phyloP scores from a whole-genome alignment of 441 rosid genomes.

The Lepidium campestre region DNA sequence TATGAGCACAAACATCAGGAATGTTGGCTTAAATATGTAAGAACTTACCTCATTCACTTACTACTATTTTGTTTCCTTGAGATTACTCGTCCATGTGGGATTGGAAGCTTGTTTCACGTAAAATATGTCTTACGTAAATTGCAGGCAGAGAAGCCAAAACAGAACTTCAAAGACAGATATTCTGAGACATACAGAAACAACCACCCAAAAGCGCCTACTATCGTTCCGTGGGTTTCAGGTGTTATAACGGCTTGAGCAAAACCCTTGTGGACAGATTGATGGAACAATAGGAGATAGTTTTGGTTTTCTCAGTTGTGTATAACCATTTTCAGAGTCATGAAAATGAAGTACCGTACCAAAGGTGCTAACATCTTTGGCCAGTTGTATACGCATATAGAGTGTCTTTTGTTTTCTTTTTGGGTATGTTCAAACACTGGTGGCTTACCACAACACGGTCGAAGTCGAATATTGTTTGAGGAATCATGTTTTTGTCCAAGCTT shows the following conservation, averaged over 20 bases:
- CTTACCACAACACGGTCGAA: constrained; percentile 5
- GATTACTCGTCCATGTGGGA: neutral
- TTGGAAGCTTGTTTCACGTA: neutral
- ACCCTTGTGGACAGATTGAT: constrained; percentile 8
- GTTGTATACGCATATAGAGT: constrained; percentile 18
- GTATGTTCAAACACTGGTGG: constrained; percentile 6
- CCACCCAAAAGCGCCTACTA: constrained; percentile 81
- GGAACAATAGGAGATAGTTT: constrained; percentile 14
- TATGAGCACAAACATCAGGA: constrained; percentile 81
- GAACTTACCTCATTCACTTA: constrained; percentile 13
- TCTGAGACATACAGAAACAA: constrained; percentile 68
- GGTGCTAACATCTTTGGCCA: constrained; percentile 24
- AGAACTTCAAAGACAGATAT: constrained; percentile 74
- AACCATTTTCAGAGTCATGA: constrained; percentile 12
- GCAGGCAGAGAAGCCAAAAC: constrained; percentile 79
- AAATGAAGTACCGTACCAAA: neutral
- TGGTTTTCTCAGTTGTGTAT: neutral
- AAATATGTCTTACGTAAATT: constrained; percentile 17
- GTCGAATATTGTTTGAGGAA: neutral
- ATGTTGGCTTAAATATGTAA: constrained; percentile 98
- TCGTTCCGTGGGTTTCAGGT: constrained; percentile 96
- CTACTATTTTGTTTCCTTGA: neutral
- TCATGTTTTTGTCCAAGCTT: constrained; percentile 9
- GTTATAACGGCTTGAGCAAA: constrained; percentile 43
- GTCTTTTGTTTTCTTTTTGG: neutral